Base-by-base conservation (phyloP, 495 filamentous ascomycete species). In the Clohesyomyces aquaticus region DNA sequence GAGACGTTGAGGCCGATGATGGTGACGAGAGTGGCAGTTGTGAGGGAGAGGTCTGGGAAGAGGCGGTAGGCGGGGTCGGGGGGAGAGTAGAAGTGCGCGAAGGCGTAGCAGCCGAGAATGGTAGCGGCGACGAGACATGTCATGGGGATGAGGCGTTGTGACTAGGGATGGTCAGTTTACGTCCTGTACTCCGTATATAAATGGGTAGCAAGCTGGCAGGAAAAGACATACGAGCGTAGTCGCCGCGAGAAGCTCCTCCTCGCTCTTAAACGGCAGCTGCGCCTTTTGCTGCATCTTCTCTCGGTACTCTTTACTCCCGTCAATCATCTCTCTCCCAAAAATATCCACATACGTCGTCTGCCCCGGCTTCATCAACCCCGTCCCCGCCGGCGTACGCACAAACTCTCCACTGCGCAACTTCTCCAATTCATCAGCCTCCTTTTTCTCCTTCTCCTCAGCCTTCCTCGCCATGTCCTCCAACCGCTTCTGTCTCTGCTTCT, bases 21-120 rank as follows among this genome's bases (percentile, higher is more conserved):
- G 14, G 77, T 78, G 48, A 83, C 73, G 11, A 91, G 77, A 10
- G 95, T 97, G 26, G 93, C 91, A 1, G 87, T 85, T 2, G 93
- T 85, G 1, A 89, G 89, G 1, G 91, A 88, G 1, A 90, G 75
- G 66, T 88, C 84, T 0, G 91, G 90, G 71, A 82, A 92, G 48
- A 93, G 66, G 53, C 92, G 81, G 22, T 80, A 77, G 6, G 79
- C 74, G 19, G 74, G 76, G 27, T 74, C 73, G 0, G 90, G 87
- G 19, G 89, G 82, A 42, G 76, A 79, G 70, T 95, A 96, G 55
- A 80, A 78, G 27, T 77, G 65, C 16, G 85, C 82, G 60, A 87
- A 86, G 19, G 76, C 72, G 32, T 80, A 77, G 66, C 78, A 83
- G 21, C 82, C 74, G 6, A 75, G 77, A 2, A 87, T 38, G 4